A percentile compares a stretch with the other conserved stretches of the same genome.
Conservation (phyloP, 805 yeast species). For the Metahyphopichia silvanorum region DNA sequence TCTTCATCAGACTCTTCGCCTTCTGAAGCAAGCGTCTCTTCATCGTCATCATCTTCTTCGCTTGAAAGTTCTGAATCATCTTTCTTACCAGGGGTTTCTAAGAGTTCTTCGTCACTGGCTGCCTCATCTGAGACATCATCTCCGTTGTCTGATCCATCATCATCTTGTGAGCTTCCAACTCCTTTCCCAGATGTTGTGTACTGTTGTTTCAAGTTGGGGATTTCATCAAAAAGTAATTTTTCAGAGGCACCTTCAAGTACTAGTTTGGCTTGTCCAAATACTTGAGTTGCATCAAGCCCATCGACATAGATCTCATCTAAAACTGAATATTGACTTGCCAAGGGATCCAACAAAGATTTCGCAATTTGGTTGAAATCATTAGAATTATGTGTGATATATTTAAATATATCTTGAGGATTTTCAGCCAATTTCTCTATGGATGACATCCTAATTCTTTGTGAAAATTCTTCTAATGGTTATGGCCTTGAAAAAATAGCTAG, state of each 20-base stretch:
- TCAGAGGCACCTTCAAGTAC: constrained; percentile 77
- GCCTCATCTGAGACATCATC: constrained; percentile 17
- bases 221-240: constrained; percentile 51
- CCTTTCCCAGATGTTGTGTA: constrained; percentile 18
- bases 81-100: constrained; percentile 54
- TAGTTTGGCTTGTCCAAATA: constrained; percentile 90
- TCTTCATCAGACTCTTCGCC: constrained; percentile 12
- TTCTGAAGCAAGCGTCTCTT: constrained; percentile 17
- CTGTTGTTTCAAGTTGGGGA: constrained; percentile 47
- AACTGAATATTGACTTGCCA: constrained; percentile 53
- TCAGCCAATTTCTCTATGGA: not conserved
- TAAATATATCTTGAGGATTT: not conserved
- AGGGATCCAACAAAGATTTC: constrained; percentile 57
- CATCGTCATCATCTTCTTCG: constrained; percentile 24
- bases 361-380: constrained; percentile 29
- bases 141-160: constrained; percentile 19
- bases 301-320: constrained; percentile 80
- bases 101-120: constrained; percentile 33
- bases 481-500: constrained; percentile 1
- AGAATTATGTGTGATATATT: not conserved
- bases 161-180: constrained; percentile 15
- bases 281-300: constrained; percentile 86
- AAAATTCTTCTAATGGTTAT: no score
- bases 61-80: constrained; percentile 39
- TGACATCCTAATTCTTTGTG: not conserved